Percentiles rank a stretch among this genome's conserved stretches.
Evolutionary conservation across 1,139 yeast species (phyloP).

Genomic region (Groenewaldozyma auringiensis): DNA sequence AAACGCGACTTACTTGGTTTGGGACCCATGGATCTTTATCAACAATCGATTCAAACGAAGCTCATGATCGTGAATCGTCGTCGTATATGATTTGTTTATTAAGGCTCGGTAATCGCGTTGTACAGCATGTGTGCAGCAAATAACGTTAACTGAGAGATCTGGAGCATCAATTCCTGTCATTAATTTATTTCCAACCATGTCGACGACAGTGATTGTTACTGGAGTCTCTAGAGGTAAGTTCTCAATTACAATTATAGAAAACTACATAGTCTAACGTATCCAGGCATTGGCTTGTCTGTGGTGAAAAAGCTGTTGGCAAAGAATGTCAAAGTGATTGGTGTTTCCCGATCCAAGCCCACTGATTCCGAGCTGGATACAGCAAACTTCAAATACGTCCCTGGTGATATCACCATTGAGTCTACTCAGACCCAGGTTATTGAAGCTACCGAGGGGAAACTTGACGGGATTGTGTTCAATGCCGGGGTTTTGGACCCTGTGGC

Average conservation of each 20-base stretch:
- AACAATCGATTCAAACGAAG: too few species aligned
- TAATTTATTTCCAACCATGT: too few species aligned
- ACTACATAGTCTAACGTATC: too few species aligned
- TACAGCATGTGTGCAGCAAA: too few species aligned
- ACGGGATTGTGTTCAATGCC: conserved; percentile 76
- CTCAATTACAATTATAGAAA: too few species aligned
- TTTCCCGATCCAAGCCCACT: conserved; percentile 57
- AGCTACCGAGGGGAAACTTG: conserved; percentile 51
- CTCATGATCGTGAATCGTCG: too few species aligned
- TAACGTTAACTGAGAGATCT: too few species aligned
- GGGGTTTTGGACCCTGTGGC: conserved; percentile 81
- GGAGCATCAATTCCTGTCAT: too few species aligned
- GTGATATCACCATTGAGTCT: conserved; percentile 52
- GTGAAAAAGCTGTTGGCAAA: conserved; percentile 45
- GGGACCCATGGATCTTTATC: neutral
- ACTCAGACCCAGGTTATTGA: conserved; percentile 39
- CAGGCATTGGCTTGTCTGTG: conserved; percentile 72
- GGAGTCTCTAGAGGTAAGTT: conserved; percentile 55
- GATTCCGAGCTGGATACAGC: conserved; percentile 33
- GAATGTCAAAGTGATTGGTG: conserved; percentile 51
- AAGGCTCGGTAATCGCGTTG: too few species aligned
- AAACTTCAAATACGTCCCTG: conserved; percentile 33
- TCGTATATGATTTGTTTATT: too few species aligned
- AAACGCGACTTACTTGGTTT: neutral
- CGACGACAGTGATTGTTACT: conserved; percentile 40